Evolutionary conservation across 352 stramenopile genomes (phyloP), one percentile per base, ranked within the genome.

Genomic region (Phytophthora syringae): DNA sequence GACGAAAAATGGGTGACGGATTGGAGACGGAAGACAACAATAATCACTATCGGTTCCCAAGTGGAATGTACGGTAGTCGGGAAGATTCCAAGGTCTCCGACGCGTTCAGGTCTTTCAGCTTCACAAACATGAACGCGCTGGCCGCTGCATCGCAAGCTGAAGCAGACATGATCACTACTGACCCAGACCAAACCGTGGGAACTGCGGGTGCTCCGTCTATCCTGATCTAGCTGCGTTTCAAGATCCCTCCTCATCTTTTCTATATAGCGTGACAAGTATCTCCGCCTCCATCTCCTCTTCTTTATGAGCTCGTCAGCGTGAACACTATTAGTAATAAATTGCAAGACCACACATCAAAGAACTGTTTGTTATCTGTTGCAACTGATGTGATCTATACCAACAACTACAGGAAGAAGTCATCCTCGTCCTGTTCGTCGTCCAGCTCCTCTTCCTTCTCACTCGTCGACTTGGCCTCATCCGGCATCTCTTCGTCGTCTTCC

Each of bases 51-150:
- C 70, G 75, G 24, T 90, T 92, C 25, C 82, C 84, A 25, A 89
- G 82, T 64, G 84, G 78, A 15, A 90, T 89, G 84, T 89, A 90
- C 60, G 76, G 75, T 43, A 77, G 52, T 16, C 52, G 42, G 0
- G 74, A 80, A 15, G 76, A 89, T 16, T 52, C 65, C 6, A 76
- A 58, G 37, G 57, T 84, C 15, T 70, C 67, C 3, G 80, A 92
- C 61, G 76, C 72, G 2, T 95, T 95, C 60, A 82, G 76, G 24
- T 89, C 76, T 21, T 94, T 95, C 54, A 93, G 84, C 69, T 93
- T 89, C 57, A 95, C 84, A 28, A 95, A 95, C 70, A 94, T 93
- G 83, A 93, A 88, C 20, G 88, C 88, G 16, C 70, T 95, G 16
- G 84, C 80, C 10, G 84, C 88, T 6, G 86, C 88, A 22, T 93